Conservation (phyloP, 768 basidiomycete genomes). For the Suillus cothurnatus region DNA sequence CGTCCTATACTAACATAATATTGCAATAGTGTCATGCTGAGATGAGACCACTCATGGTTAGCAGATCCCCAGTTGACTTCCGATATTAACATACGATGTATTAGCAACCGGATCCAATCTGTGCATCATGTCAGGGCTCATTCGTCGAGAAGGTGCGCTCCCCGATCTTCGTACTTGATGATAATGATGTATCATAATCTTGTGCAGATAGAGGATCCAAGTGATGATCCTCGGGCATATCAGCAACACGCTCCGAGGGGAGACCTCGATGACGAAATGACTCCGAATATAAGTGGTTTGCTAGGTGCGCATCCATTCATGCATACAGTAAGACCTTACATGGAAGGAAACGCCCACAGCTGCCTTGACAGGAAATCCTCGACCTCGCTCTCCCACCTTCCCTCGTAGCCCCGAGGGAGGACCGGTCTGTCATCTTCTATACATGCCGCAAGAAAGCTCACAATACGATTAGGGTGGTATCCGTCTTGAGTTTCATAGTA, state of each 20-base stretch:
- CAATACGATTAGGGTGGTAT: conserved; percentile 26
- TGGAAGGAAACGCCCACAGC: background rate
- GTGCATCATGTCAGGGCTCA: conserved; percentile 76
- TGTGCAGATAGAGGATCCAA: conserved; percentile 69
- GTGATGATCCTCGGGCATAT: conserved; percentile 77
- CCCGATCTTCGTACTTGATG: background rate
- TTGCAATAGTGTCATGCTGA: conserved; percentile 75
- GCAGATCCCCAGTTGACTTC: conserved; percentile 11
- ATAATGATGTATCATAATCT: conserved; percentile 9
- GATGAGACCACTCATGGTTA: conserved; percentile 82
- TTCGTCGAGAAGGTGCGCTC: conserved; percentile 77
- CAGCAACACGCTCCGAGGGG: conserved; percentile 39
- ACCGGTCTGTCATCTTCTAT: conserved; percentile 15
- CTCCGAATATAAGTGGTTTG: conserved; percentile 15
- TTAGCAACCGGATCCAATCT: conserved; percentile 80
- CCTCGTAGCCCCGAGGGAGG: conserved; percentile 18
- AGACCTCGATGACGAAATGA: conserved; percentile 28
- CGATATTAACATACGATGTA: conserved; percentile 1
- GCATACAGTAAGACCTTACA: background rate
- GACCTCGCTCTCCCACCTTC: conserved; percentile 19
- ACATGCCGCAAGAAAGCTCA: background rate
- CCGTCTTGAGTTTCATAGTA: conserved; percentile 39
- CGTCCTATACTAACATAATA: conserved; percentile 11
- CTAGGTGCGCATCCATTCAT: conserved; percentile 4
- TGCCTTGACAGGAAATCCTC: conserved; percentile 8